Evolutionary conservation across 768 basidiomycete species (phyloP).

Genomic region (Amanita brunnescens): DNA sequence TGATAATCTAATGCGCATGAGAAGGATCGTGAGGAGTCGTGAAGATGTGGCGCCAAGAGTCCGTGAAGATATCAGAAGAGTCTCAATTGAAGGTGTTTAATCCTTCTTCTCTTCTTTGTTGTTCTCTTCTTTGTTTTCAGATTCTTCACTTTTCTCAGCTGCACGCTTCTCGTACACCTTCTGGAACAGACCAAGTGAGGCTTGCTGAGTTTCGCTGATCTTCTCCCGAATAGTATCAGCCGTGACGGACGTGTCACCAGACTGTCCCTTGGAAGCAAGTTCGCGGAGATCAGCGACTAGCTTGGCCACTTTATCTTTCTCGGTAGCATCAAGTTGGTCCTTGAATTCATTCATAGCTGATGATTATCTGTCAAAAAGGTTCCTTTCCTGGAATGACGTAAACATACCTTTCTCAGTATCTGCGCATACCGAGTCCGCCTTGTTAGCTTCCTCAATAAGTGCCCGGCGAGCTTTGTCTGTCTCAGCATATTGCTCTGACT

Average conservation of each 20-base stretch:
- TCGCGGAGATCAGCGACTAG: conserved; percentile 85
- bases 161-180: conserved; percentile 93
- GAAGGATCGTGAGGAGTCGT: conserved; percentile 2
- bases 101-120: conserved; percentile 46
- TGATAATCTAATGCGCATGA: not conserved
- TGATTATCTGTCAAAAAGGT: conserved; percentile 7
- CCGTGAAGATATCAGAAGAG: conserved; percentile 1
- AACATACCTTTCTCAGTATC: conserved; percentile 90
- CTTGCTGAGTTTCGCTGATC: conserved; percentile 90
- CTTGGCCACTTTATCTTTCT: conserved; percentile 91
- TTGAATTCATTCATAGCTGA: conserved; percentile 95
- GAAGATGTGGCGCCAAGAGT: not conserved
- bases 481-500: conserved; percentile 92
- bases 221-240: conserved; percentile 87
- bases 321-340: conserved; percentile 85
- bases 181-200: conserved; percentile 94
- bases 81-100: not conserved
- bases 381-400: not conserved
- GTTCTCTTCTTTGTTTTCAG: conserved; percentile 53
- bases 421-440: conserved; percentile 86
- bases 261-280: conserved; percentile 82
- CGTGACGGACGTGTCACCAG: conserved; percentile 70
- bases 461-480: conserved; percentile 79
- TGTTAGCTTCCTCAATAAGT: conserved; percentile 94
- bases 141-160: conserved; percentile 52